These are phyloP conservation scores for Penicillium flavigenum DNA, from an alignment of 495 filamentous ascomycete species.

Conservation along the genomic window DNA sequence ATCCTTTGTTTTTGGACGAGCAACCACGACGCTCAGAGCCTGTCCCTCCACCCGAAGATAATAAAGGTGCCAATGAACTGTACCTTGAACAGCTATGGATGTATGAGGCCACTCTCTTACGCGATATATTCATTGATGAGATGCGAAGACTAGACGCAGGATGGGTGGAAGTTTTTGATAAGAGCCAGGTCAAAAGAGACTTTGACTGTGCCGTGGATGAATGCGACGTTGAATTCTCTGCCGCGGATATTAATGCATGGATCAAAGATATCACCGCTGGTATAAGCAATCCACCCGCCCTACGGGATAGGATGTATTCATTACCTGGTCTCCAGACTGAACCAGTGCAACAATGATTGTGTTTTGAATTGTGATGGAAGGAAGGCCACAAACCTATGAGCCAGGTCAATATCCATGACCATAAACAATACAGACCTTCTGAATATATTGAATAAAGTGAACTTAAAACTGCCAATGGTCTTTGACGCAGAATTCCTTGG, in stretches of 20 bases:
- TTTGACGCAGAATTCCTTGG: too few species aligned
- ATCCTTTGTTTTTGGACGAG: constrained; percentile 43
- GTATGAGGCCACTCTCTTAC: constrained; percentile 37
- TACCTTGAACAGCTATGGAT: constrained; percentile 26
- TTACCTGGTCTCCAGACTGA: too few species aligned
- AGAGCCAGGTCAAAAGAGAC: constrained; percentile 14
- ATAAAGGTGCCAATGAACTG: constrained; percentile 27
- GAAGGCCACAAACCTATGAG: too few species aligned
- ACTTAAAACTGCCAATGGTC: too few species aligned
- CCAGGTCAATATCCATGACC: too few species aligned
- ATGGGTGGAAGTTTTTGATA: constrained; percentile 20
- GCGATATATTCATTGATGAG: constrained; percentile 31
- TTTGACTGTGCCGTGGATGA: not conserved
- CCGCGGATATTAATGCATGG: not conserved
- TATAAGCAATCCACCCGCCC: not conserved
- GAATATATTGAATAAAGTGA: too few species aligned
- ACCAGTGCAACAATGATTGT: too few species aligned
- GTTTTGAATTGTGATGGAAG: too few species aligned
- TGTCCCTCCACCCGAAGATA: constrained; percentile 8
- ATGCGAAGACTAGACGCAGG: constrained; percentile 25
- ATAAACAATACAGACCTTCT: too few species aligned
- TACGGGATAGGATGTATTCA: not conserved
- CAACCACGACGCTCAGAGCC: constrained; percentile 27
- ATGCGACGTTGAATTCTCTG: not conserved
- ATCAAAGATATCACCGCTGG: not conserved